These are phyloP conservation scores for Coemansia sp. DNA, from an alignment of 192 early-diverging fungal species.

Conservation along the genomic window DNA sequence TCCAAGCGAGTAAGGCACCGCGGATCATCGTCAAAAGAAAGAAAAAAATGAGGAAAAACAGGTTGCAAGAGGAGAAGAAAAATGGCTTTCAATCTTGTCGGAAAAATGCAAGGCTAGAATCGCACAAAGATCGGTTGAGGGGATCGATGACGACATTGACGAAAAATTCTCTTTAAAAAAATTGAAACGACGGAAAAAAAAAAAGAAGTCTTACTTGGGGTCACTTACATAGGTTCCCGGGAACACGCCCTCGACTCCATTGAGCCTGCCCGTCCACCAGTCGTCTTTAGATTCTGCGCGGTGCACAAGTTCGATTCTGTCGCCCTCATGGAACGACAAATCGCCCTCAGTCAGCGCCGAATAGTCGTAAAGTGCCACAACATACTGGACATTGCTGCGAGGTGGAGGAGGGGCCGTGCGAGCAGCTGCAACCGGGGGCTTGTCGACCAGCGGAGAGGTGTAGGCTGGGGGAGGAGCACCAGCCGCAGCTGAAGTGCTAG, in stretches of 20 bases:
- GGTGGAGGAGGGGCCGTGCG: conserved; percentile 20
- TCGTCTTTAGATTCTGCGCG: conserved; percentile 61
- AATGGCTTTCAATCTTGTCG: not conserved
- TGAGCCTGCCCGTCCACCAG: conserved; percentile 80
- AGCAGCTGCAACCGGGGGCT: not conserved
- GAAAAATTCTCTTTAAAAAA: not conserved
- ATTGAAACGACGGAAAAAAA: not conserved
- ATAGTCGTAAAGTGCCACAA: conserved; percentile 77
- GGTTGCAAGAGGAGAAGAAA: not conserved
- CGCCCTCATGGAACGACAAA: conserved; percentile 67
- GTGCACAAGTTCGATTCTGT: conserved; percentile 67
- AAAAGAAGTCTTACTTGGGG: conserved; percentile 18
- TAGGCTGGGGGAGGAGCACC: conserved; percentile 13
- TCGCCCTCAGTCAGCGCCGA: conserved; percentile 71
- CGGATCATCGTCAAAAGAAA: not conserved
- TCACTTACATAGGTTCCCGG: conserved; percentile 61
- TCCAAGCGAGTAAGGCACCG: conserved; percentile 18
- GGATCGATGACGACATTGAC: not conserved
- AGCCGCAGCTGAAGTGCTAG: conserved; percentile 1
- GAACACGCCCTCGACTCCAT: conserved; percentile 65
- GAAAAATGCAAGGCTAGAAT: not conserved
- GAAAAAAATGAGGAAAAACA: not conserved
- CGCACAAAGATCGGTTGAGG: not conserved
- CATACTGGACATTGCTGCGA: conserved; percentile 54
- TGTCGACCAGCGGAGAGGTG: conserved; percentile 8